Percentiles rank a stretch among this genome's conserved stretches.
These are phyloP conservation scores for Candida ortonii DNA, from an alignment of 805 yeast genomes.

Conservation along the genomic window DNA sequence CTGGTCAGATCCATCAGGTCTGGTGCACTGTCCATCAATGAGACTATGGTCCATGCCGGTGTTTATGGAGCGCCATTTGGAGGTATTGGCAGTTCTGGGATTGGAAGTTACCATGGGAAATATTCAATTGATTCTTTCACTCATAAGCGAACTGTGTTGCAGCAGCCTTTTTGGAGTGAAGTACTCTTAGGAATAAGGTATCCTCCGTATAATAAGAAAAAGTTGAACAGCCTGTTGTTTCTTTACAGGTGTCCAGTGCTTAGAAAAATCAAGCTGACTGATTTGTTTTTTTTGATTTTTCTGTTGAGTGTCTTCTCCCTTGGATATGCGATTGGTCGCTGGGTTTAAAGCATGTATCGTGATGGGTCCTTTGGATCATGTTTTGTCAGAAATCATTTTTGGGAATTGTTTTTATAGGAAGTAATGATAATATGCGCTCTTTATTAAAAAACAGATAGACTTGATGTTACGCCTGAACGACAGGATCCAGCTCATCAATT, in stretches of 20 bases:
- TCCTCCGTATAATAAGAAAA: conserved; percentile 51
- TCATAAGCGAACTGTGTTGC: conserved; percentile 66
- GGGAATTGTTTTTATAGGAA: too few species aligned
- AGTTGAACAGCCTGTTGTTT: conserved; percentile 15
- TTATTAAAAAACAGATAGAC: too few species aligned
- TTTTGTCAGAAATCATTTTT: too few species aligned
- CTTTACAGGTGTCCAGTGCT: conserved; percentile 11
- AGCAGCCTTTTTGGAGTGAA: conserved; percentile 64
- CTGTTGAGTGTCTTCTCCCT: conserved; percentile 1
- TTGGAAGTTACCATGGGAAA: conserved; percentile 78
- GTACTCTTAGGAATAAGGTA: conserved; percentile 55
- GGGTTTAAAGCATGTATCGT: too few species aligned
- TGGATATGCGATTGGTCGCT: conserved; percentile 7
- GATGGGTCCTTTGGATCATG: background rate
- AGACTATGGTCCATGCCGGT: conserved; percentile 70
- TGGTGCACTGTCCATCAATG: conserved; percentile 71
- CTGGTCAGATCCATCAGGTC: conserved; percentile 59
- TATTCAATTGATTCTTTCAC: conserved; percentile 70
- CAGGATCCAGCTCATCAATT: too few species aligned
- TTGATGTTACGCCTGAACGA: too few species aligned
- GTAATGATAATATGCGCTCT: too few species aligned
- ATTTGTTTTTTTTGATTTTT: conserved; percentile 2
- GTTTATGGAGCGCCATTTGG: conserved; percentile 76
- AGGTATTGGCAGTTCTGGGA: conserved; percentile 83
- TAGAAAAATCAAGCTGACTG: background rate